phyloP scores from a whole-genome alignment of 345 rosid genomes.

The Populus alba region DNA sequence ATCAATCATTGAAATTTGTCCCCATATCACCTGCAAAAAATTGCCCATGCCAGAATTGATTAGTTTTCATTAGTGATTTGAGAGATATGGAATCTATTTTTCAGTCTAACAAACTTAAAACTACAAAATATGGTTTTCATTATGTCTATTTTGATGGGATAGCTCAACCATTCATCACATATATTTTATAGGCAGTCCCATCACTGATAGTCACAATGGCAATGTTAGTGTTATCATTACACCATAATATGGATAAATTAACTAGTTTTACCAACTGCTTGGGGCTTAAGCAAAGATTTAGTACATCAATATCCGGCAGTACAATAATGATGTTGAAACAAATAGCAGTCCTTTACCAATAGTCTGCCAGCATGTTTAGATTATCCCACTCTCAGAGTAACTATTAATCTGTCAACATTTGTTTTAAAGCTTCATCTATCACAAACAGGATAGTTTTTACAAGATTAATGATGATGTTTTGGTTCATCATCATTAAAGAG shows the following conservation, averaged over 20 bases:
- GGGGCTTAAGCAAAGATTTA: neutral
- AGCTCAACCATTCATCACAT: neutral
- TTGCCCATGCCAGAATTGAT: neutral
- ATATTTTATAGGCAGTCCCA: too few relatives aligned
- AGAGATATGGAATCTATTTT: neutral
- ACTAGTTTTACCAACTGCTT: neutral
- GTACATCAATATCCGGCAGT: too few relatives aligned
- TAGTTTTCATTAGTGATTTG: too few relatives aligned
- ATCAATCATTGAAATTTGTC: constrained; percentile 94
- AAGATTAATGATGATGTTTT: neutral
- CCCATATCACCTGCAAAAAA: constrained; percentile 78
- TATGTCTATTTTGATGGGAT: neutral
- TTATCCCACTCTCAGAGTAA: neutral
- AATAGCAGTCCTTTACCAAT: too few relatives aligned
- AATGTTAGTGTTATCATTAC: neutral
- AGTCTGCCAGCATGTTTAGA: too few relatives aligned
- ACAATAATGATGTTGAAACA: too few relatives aligned
- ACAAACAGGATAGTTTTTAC: neutral
- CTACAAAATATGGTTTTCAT: neutral
- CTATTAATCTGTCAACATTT: neutral
- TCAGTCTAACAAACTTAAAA: neutral
- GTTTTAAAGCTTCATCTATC: neutral
- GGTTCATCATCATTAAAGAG: neutral
- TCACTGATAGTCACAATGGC: neutral
- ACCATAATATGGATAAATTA: neutral